Evolutionary conservation across 1,284 basidiomycete species (phyloP).

Genomic region (Chondrostereum purpureum): DNA sequence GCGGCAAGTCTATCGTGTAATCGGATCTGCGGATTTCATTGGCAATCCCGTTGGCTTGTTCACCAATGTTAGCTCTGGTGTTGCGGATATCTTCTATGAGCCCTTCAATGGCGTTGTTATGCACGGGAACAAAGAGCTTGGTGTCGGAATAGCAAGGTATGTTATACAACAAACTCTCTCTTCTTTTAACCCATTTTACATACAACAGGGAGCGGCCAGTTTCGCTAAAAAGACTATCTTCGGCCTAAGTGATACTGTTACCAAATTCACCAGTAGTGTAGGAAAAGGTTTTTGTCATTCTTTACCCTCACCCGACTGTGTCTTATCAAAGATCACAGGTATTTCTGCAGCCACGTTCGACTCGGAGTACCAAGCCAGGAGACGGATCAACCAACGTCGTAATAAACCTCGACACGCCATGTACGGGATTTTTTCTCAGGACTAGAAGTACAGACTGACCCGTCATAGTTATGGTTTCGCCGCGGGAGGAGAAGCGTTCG

Average conservation of each 20-base stretch:
- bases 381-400: constrained; percentile 83
- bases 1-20: constrained; percentile 91
- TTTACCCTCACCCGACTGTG: not conserved
- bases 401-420: constrained; percentile 97
- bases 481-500: constrained; percentile 90
- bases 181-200: constrained; percentile 4
- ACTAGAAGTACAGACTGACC: not conserved
- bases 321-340: constrained; percentile 40
- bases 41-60: constrained; percentile 94
- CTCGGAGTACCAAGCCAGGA: constrained; percentile 87
- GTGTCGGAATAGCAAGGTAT: constrained; percentile 92
- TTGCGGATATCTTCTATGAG: constrained; percentile 98
- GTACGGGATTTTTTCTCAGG: constrained; percentile 33
- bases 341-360: constrained; percentile 96
- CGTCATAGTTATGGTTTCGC: constrained; percentile 83
- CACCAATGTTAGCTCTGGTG: constrained; percentile 98
- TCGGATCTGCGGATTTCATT: constrained; percentile 96
- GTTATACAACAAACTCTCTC: too few relatives aligned
- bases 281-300: constrained; percentile 69
- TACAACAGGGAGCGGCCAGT: constrained; percentile 82
- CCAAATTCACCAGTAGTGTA: constrained; percentile 95
- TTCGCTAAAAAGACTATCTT: constrained; percentile 99
- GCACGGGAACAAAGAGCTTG: constrained; percentile 94
- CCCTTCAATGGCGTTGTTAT: constrained; percentile 97
- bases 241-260: constrained; percentile 91